Conservation (phyloP, 495 filamentous ascomycete species). For the Trichoderma gamsii region DNA sequence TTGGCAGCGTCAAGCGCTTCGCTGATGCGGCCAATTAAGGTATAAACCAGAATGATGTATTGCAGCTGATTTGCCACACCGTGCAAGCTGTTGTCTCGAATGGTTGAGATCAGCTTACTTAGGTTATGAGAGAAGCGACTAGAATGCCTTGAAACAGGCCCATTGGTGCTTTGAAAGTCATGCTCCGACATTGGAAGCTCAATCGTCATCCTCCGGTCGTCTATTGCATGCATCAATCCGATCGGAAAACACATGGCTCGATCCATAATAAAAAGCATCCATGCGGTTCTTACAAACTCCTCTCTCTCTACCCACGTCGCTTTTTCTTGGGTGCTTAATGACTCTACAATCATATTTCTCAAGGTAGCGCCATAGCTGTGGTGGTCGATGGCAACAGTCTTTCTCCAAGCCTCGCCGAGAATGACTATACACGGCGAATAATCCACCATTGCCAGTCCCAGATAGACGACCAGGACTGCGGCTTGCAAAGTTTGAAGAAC, state of each 20-base stretch:
- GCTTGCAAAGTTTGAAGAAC: constrained; percentile 13
- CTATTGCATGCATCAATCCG: constrained; percentile 3
- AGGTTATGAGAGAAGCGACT: background rate
- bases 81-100: background rate
- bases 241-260: constrained; percentile 11
- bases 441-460: background rate
- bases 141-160: background rate
- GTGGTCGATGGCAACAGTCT: background rate
- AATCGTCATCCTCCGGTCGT: constrained; percentile 1
- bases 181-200: constrained; percentile 9
- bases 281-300: background rate
- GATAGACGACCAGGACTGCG: background rate
- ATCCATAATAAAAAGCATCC: constrained; percentile 11
- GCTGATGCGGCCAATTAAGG: constrained; percentile 6
- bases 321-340: background rate
- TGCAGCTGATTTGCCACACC: background rate
- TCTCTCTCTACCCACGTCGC: constrained; percentile 3
- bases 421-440: background rate
- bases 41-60: constrained; percentile 1
- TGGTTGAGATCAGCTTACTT: background rate
- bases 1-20: constrained; percentile 1
- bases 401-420: constrained; percentile 7
- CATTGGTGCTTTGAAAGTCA: background rate
- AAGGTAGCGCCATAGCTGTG: background rate
- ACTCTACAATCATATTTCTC: background rate